Base-by-base conservation (phyloP, 1,139 yeast species). In the Candida freyschussii region DNA sequence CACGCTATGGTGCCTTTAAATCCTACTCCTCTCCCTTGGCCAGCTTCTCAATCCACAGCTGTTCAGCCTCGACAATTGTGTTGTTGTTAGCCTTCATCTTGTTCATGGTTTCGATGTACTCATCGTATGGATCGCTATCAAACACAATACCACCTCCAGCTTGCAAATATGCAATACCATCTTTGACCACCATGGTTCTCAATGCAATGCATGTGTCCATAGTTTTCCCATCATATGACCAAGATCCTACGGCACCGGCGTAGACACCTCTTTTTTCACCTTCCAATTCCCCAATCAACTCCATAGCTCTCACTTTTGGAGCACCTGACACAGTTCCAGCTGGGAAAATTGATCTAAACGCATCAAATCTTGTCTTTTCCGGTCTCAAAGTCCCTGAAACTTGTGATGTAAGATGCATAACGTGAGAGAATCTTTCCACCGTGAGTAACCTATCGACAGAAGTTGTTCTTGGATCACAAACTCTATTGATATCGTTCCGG, bases 251-350 rank as follows among this genome's bases (percentile, higher is more conserved):
- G 1, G 98, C 98, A 43, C 98, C 98, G 2, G 98, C 98, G 55
- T 91, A 91, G 11, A 89, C 89, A 26, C 98, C 98, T 53, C 98
- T 72, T 54, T 87, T 85, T 55, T 91, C 97, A 45, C 75, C 70
- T 56, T 91, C 98, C 33, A 91, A 65, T 55, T 85, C 95, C 18
- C 83, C 82, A 52, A 91, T 86, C 32, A 91, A 68, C 59, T 89
- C 94, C 98, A 91, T 91, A 8, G 98, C 98, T 47, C 76, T 76
- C 30, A 91, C 95, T 62, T 91, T 91, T 36, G 98, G 98, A 1
- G 98, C 97, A 24, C 98, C 98, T 41, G 95, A 81, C 11, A 91
- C 97, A 2, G 98, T 91, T 27, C 98, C 98, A 2, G 98, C 98
- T 15, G 98, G 98, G 75, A 91, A 91, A 39, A 91, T 85, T 7